Evolutionary conservation across 139 green algal genomes (phyloP), one percentile per base, ranked within the genome.

Genomic region (Coccomyxa sp.): DNA sequence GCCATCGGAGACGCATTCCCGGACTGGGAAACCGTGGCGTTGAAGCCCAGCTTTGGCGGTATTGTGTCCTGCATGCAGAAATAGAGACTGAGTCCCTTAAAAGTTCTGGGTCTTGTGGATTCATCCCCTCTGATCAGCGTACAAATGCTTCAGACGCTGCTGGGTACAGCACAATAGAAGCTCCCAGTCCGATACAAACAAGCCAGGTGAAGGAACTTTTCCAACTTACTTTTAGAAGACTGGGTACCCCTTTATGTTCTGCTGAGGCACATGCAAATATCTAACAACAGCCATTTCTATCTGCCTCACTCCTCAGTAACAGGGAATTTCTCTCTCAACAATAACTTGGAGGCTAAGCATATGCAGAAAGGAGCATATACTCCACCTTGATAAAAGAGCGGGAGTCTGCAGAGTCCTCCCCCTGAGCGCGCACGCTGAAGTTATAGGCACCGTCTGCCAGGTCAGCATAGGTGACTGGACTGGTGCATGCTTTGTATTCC

Each of bases 381-480:
- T 23, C 14, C 57, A 81, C 77, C 77, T 81, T 81, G 45, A 25
- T 81, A 57, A 81, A 81, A 21, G 77, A 18, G 11, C 77, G 77
- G 51, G 1, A 57, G 51, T 81, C 77, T 32, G 77, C 77, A 23
- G 31, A 17, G 51, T 78, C 16, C 67, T 79, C 80, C 13, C 81
- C 80, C n/a, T 81, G 15, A 10, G 87, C 86, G 4, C 89, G 82
- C 67, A 94, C 91, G 18, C 74, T 81, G 83, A 94, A 94, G 23
- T 80, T 71, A 82, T 93, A 93, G 28, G 45, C 18, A 38, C 88
- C 88, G 32, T 94, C 91, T 0, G 86, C 58, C 57, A 94, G 85
- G 66, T 31, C 67, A 21, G 30, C 79, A 77, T 90, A 95, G 4
- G 60, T 27, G 12, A 18, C 60, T 17, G 90, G 90, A 13, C 85